Base-by-base conservation (phyloP, 257 asterid genomes). In the Jasminum sambac region DNA sequence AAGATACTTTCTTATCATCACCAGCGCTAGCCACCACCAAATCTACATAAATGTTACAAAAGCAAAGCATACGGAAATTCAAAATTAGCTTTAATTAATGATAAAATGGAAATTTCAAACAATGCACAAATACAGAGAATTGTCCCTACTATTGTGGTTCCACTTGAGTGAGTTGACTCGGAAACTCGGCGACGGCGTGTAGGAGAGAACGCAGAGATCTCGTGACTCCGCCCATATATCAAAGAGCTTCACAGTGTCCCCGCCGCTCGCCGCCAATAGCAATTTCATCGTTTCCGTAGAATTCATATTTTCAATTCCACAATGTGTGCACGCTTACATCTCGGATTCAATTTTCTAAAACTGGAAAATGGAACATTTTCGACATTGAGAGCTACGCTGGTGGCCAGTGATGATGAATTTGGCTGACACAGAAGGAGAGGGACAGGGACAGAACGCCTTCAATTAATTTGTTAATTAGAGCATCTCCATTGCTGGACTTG, bases 1-100 rank as follows among this genome's bases (percentile, higher is more conserved):
- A 25, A 0, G 97, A 88, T 74, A 91, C 84, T 66, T 76, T 88
- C 81, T 86, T 78, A 83, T 91, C 98, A 41, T 95, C 97, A 6
- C 98, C 97, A 23, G 97, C 97, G 77, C 90, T 86, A 23, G 97
- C 98, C 82, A 95, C 81, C 62, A 95, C 99, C 84, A 89, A 95
- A 88, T 91, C 99, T 95, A 34, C 67, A 23, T 0, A 11, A 23
- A 19, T 23, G 2, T 55, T 23, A 10, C 13, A 48, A 44, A 55
- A 23, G 11, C 62, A 55, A 55, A 55, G 16, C 34, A 55, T 23
- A 21, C 9, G n/a, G 23, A 26, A 23, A 55, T 11, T 55, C 62
- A 23, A 23, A 55, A 55, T 6, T 19, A 55, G 13, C 17, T 12
- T 39, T 4, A 1, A 40, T 40, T 1, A 1, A 43, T 13, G 2